Evolutionary conservation across 116 monocot genomes (phyloP).

Genomic region (Cymodocea nodosa): DNA sequence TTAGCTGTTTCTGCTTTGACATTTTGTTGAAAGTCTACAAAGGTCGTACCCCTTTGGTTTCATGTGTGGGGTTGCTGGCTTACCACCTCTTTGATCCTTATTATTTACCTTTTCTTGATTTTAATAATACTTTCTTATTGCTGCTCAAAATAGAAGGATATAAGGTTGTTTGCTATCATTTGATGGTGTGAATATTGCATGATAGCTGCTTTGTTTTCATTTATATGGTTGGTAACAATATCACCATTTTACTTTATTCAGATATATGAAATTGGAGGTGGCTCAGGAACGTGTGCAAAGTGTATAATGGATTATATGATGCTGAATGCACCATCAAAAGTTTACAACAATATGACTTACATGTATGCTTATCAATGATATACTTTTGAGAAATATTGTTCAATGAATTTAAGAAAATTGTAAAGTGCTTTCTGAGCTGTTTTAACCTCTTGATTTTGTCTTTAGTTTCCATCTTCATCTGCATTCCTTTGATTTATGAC

Average conservation of each 20-base stretch:
- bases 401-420: neutral
- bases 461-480: no score
- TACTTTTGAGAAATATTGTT: neutral
- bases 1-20: no score
- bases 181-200: neutral
- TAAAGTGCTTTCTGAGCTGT: neutral
- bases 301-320: slow-evolving; percentile 96
- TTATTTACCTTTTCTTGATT: no score
- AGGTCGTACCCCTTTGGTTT: no score
- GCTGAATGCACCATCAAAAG: slow-evolving; percentile 91
- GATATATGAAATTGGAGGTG: slow-evolving; percentile 99
- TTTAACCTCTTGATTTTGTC: no score
- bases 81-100: no score
- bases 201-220: neutral
- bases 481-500: no score
- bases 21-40: no score
- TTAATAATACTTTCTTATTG: no score
- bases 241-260: slow-evolving; percentile 20
- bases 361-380: slow-evolving; percentile 35
- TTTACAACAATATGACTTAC: slow-evolving; percentile 91
- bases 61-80: no score
- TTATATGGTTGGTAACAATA: neutral
- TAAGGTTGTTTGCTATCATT: neutral
- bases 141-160: no score
- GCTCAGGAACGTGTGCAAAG: slow-evolving; percentile 98